Conservation (phyloP, 2,329 filamentous ascomycete genomes). For the Calonectria montana region DNA sequence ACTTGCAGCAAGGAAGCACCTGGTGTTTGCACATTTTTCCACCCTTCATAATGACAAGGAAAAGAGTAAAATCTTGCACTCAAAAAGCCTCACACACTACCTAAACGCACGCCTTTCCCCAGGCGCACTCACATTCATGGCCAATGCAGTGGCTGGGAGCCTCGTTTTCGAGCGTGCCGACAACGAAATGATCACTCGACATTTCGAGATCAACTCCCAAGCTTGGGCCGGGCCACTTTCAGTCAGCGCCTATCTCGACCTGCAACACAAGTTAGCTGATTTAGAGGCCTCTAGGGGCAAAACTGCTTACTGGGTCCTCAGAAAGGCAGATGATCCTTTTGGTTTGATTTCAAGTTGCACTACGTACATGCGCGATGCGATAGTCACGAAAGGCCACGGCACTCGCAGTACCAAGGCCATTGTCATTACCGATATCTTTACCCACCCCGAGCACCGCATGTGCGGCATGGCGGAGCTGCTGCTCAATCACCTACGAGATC, state of each 20-base stretch:
- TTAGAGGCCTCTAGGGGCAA: constrained; percentile 1
- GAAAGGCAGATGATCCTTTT: constrained; percentile 39
- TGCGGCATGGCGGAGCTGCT: constrained; percentile 51
- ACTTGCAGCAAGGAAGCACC: not conserved
- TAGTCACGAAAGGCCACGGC: constrained; percentile 29
- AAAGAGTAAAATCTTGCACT: not conserved
- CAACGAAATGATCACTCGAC: constrained; percentile 23
- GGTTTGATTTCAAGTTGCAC: constrained; percentile 50
- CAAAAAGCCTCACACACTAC: not conserved
- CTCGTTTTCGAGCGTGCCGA: constrained; percentile 32
- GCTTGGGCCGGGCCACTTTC: constrained; percentile 30
- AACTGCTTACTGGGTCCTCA: constrained; percentile 46
- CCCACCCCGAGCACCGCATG: constrained; percentile 47
- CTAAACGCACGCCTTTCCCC: not conserved
- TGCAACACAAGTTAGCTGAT: constrained; percentile 27
- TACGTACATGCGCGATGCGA: constrained; percentile 40
- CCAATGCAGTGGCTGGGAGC: not conserved
- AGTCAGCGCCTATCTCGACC: constrained; percentile 22
- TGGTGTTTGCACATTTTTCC: not conserved
- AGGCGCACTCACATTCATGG: not conserved
- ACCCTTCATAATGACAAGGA: not conserved
- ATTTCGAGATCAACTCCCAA: constrained; percentile 35
- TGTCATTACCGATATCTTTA: constrained; percentile 50
- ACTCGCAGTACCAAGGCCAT: constrained; percentile 43
- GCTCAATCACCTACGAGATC: constrained; percentile 46